phyloP scores from a whole-genome alignment of 768 basidiomycete species.

The Termitomyces sp. region DNA sequence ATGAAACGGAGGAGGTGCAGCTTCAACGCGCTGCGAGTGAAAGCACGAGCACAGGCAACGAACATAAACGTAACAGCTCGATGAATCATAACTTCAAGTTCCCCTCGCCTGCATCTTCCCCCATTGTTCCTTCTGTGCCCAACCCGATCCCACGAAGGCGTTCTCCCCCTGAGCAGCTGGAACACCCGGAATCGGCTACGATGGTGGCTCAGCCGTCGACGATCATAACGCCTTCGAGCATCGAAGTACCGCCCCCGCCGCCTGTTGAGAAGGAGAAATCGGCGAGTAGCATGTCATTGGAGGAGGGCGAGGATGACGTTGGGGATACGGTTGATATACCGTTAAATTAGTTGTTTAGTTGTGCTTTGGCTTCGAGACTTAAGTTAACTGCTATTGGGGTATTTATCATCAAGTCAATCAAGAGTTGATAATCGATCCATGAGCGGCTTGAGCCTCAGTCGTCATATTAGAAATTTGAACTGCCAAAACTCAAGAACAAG shows the following conservation, averaged over 20 bases:
- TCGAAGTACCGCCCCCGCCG: slow-evolving; percentile 77
- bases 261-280: slow-evolving; percentile 68
- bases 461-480: no score
- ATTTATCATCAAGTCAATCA: no score
- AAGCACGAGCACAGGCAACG: slow-evolving; percentile 9
- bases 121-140: slow-evolving; percentile 14
- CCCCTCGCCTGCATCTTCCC: slow-evolving; percentile 38
- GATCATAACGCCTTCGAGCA: slow-evolving; percentile 53
- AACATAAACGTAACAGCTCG: slow-evolving; percentile 44
- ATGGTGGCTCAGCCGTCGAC: slow-evolving; percentile 11
- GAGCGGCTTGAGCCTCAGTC: no score
- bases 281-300: slow-evolving; percentile 27
- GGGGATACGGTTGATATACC: slow-evolving; percentile 76
- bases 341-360: slow-evolving; percentile 28
- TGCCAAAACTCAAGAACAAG: no score
- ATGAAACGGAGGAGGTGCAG: slow-evolving; percentile 26
- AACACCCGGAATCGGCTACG: slow-evolving; percentile 11
- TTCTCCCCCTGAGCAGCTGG: slow-evolving; percentile 23
- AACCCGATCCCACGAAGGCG: slow-evolving; percentile 5
- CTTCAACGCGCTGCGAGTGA: background rate
- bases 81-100: slow-evolving; percentile 79
- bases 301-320: slow-evolving; percentile 66
- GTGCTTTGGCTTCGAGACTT: background rate
- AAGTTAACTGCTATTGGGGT: background rate
- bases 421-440: no score